These are phyloP conservation scores for Globisporangium irregulare DNA, from an alignment of 352 stramenopile genomes.

Conservation along the genomic window DNA sequence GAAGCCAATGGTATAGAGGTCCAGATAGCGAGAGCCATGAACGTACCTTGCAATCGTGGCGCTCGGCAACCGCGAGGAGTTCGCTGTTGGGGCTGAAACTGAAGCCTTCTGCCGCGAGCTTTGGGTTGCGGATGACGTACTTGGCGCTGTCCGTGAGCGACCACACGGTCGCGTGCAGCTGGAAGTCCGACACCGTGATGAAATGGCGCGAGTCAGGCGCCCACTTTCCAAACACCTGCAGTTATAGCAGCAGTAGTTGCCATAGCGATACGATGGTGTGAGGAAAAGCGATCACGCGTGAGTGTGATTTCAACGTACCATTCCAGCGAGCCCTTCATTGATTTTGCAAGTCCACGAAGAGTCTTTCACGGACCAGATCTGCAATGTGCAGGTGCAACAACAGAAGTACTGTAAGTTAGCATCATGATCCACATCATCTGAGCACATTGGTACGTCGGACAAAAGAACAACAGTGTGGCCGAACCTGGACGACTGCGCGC, in stretches of 20 bases:
- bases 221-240: conserved; percentile 39
- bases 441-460: neutral
- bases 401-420: neutral
- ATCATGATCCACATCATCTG: neutral
- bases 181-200: conserved; percentile 82
- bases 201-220: conserved; percentile 60
- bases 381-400: no score
- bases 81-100: conserved; percentile 55
- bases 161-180: conserved; percentile 81
- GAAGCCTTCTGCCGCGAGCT: conserved; percentile 63
- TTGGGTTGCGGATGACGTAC: conserved; percentile 63
- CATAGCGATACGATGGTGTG: neutral
- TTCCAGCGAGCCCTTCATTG: conserved; percentile 63
- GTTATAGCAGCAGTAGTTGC: neutral
- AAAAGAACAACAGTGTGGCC: neutral
- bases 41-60: conserved; percentile 72
- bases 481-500: conserved; percentile 55
- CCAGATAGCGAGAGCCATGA: neutral
- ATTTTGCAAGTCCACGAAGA: conserved; percentile 70
- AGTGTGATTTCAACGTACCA: conserved; percentile 25
- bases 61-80: conserved; percentile 66
- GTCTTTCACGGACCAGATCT: conserved; percentile 68
- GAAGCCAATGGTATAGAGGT: neutral
- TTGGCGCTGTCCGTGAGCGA: conserved; percentile 60
- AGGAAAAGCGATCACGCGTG: neutral